These are phyloP conservation scores for Bryum argenteum DNA, from an alignment of 225 moss, liverwort and hornwort genomes.

Conservation along the genomic window DNA sequence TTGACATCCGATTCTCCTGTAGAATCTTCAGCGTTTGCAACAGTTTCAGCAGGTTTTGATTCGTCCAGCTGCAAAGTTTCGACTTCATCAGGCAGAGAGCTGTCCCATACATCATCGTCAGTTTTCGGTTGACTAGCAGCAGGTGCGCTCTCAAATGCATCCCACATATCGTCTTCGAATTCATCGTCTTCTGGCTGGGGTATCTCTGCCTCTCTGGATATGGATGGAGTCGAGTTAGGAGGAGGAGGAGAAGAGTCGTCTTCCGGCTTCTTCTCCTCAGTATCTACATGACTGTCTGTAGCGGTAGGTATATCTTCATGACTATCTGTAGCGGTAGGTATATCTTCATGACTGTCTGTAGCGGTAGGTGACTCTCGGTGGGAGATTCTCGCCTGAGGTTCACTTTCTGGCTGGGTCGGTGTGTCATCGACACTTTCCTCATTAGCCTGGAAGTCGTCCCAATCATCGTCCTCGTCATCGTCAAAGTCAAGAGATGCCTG, in stretches of 20 bases:
- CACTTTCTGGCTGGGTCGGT: constrained; percentile 35
- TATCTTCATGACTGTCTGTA: constrained; percentile 37
- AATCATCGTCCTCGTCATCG: constrained; percentile 78
- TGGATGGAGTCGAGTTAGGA: constrained; percentile 37
- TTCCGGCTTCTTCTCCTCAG: constrained; percentile 28
- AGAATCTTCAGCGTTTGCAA: constrained; percentile 8
- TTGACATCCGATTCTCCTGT: neutral
- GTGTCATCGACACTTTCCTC: constrained; percentile 27
- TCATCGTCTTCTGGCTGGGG: constrained; percentile 33
- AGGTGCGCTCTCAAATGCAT: constrained; percentile 60
- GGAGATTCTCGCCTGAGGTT: constrained; percentile 42
- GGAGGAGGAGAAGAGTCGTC: constrained; percentile 34
- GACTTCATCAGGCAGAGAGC: constrained; percentile 29
- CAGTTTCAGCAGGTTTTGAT: constrained; percentile 19
- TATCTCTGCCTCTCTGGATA: constrained; percentile 42
- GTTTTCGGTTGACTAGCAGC: constrained; percentile 28
- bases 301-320: constrained; percentile 32
- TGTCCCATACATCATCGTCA: constrained; percentile 46
- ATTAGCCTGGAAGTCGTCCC: constrained; percentile 95
- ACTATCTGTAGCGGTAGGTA: constrained; percentile 33
- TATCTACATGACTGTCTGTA: constrained; percentile 35
- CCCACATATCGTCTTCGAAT: constrained; percentile 49
- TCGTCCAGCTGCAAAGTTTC: constrained; percentile 21
- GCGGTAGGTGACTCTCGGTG: constrained; percentile 34
- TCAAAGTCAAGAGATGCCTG: constrained; percentile 59